Percentiles rank a stretch among this genome's conserved stretches.
Conservation (phyloP, 345 rosid genomes). For the Anastatica hierochuntica region DNA sequence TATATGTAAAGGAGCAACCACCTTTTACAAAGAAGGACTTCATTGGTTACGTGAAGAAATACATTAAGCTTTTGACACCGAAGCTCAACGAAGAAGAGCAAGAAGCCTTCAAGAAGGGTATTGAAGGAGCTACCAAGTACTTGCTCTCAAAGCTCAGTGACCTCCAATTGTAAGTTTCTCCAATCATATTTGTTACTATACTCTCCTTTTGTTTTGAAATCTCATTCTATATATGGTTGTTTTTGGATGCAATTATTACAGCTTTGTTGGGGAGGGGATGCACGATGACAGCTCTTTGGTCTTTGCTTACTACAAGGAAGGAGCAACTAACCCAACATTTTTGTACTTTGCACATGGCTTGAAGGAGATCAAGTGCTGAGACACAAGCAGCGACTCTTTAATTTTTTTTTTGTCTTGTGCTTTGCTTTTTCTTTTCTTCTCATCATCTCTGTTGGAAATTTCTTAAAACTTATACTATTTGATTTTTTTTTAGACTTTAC, state of each 20-base stretch:
- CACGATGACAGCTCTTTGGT: constrained; percentile 59
- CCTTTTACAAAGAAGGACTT: constrained; percentile 80
- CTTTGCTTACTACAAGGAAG: constrained; percentile 94
- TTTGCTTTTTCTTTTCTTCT: constrained; percentile 6
- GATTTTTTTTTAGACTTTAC: no score
- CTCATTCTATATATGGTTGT: background rate
- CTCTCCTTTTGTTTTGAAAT: background rate
- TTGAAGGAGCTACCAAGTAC: constrained; percentile 89
- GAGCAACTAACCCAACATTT: constrained; percentile 88
- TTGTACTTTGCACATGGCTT: constrained; percentile 70
- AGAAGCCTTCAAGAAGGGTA: constrained; percentile 56
- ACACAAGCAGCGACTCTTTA: constrained; percentile 20
- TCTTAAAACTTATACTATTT: no score
- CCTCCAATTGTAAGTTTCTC: constrained; percentile 71
- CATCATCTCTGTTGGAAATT: no score
- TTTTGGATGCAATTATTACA: constrained; percentile 15
- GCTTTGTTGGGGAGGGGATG: constrained; percentile 98
- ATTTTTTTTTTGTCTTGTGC: constrained; percentile 1
- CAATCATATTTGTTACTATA: no score
- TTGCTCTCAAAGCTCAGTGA: constrained; percentile 71
- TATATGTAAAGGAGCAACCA: constrained; percentile 73
- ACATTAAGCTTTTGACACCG: constrained; percentile 60
- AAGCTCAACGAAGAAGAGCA: constrained; percentile 48
- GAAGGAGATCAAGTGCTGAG: constrained; percentile 93
- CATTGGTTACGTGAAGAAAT: constrained; percentile 53